These are phyloP conservation scores for Carex kokanica DNA, from an alignment of 176 grass and related monocot species.

Conservation along the genomic window DNA sequence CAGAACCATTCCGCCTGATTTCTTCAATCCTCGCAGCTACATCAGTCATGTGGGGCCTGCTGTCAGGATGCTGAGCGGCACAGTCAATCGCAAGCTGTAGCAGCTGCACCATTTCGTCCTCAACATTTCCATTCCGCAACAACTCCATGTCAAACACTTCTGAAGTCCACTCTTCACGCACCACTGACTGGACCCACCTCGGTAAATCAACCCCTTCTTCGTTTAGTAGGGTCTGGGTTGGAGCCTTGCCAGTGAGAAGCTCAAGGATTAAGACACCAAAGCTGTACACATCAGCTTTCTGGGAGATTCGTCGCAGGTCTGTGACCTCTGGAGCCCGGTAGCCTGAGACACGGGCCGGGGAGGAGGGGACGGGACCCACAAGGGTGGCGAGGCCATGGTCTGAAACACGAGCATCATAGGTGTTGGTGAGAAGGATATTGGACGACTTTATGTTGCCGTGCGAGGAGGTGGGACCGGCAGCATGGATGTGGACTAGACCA, in stretches of 20 bases:
- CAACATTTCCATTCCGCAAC: slow-evolving; percentile 70
- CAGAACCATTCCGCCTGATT: slow-evolving; percentile 44
- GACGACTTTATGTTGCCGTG: slow-evolving; percentile 99
- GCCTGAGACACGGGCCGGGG: slow-evolving; percentile 55
- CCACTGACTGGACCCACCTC: slow-evolving; percentile 88
- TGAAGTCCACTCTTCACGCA: slow-evolving; percentile 86
- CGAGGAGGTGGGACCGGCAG: slow-evolving; percentile 48
- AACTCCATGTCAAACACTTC: slow-evolving; percentile 98
- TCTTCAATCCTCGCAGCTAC: slow-evolving; percentile 67
- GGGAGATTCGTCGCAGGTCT: slow-evolving; percentile 63
- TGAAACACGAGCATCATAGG: slow-evolving; percentile 73
- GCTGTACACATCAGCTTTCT: slow-evolving; percentile 57
- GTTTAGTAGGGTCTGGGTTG: slow-evolving; percentile 82
- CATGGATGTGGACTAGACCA: slow-evolving; percentile 78
- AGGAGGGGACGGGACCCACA: slow-evolving; percentile 50
- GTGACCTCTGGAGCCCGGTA: slow-evolving; percentile 96
- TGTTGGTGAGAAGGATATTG: slow-evolving; percentile 91
- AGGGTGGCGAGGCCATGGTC: slow-evolving; percentile 88
- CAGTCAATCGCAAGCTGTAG: slow-evolving; percentile 98
- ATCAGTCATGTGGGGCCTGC: slow-evolving; percentile 61
- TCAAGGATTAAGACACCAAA: slow-evolving; percentile 67
- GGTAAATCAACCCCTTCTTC: slow-evolving; percentile 92
- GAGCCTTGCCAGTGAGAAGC: slow-evolving; percentile 93
- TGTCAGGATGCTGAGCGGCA: slow-evolving; percentile 83
- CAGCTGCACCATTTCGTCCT: slow-evolving; percentile 98